Conservation (phyloP, 305 asterid species). For the Rubia peregrina region DNA sequence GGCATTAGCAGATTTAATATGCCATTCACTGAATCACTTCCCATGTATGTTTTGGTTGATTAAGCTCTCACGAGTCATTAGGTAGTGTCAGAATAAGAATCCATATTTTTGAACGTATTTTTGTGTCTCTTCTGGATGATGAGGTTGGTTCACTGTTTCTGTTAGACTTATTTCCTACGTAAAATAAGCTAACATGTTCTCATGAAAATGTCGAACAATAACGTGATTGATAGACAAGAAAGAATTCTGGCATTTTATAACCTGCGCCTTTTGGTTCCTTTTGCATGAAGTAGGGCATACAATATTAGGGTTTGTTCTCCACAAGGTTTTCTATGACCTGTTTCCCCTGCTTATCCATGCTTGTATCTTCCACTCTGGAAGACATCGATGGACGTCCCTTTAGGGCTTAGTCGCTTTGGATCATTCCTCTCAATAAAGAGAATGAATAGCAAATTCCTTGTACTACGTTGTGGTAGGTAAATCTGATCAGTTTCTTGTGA, state of each 20-base stretch:
- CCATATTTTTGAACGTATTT: neutral
- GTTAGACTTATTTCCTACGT: neutral
- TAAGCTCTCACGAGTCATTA: neutral
- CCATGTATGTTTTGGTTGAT: neutral
- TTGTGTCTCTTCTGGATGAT: neutral
- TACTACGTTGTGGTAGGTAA: conserved; percentile 10
- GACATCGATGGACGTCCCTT: neutral
- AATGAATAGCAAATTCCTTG: neutral
- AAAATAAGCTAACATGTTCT: neutral
- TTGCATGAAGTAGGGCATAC: neutral
- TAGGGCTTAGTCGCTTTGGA: neutral
- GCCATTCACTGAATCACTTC: neutral
- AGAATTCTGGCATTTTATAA: neutral
- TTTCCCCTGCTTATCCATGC: neutral
- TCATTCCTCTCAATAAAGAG: neutral
- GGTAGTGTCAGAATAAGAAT: neutral
- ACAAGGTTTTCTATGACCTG: neutral
- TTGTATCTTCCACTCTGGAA: neutral
- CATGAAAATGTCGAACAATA: neutral
- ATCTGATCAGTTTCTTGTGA: conserved; percentile 14
- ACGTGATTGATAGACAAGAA: neutral
- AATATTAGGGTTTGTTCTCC: neutral
- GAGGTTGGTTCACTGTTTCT: conserved; percentile 1
- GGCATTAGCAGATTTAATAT: neutral
- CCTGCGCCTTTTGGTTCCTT: neutral